Conservation (phyloP, 371 early-diverging fungal genomes). For the Sporodiniella umbellata region DNA sequence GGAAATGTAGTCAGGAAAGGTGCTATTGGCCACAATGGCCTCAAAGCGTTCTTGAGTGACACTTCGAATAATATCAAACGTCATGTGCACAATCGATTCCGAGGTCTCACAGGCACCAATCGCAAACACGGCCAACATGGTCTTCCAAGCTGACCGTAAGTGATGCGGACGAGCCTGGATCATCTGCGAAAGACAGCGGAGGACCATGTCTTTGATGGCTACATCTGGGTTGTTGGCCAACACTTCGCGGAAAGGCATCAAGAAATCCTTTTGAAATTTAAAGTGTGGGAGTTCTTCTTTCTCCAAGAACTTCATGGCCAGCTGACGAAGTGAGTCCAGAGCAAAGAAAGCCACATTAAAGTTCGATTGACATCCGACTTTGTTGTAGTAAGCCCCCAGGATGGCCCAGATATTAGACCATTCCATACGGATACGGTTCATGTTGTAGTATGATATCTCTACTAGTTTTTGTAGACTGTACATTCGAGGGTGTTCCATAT, state of each 20-base stretch:
- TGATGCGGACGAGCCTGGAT: slow-evolving; percentile 75
- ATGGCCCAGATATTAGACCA: slow-evolving; percentile 96
- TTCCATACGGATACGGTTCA: slow-evolving; percentile 95
- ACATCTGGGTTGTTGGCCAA: slow-evolving; percentile 72
- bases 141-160: slow-evolving; percentile 89
- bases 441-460: slow-evolving; percentile 95
- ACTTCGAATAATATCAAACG: slow-evolving; percentile 67
- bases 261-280: slow-evolving; percentile 94
- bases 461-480: slow-evolving; percentile 90
- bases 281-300: slow-evolving; percentile 92
- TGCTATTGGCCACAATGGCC: slow-evolving; percentile 65
- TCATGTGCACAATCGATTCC: slow-evolving; percentile 60
- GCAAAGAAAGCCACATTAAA: slow-evolving; percentile 88
- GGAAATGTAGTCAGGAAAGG: slow-evolving; percentile 75
- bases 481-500: slow-evolving; percentile 69
- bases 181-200: slow-evolving; percentile 88
- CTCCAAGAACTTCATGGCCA: slow-evolving; percentile 94
- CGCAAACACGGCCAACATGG: slow-evolving; percentile 79
- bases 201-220: slow-evolving; percentile 90
- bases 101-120: slow-evolving; percentile 75
- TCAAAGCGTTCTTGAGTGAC: slow-evolving; percentile 64
- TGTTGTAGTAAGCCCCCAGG: slow-evolving; percentile 87
- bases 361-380: slow-evolving; percentile 88
- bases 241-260: slow-evolving; percentile 88
- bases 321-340: slow-evolving; percentile 87